These are phyloP conservation scores for Alternaria triticimaculans DNA, from an alignment of 2,329 filamentous ascomycete species.

Conservation along the genomic window DNA sequence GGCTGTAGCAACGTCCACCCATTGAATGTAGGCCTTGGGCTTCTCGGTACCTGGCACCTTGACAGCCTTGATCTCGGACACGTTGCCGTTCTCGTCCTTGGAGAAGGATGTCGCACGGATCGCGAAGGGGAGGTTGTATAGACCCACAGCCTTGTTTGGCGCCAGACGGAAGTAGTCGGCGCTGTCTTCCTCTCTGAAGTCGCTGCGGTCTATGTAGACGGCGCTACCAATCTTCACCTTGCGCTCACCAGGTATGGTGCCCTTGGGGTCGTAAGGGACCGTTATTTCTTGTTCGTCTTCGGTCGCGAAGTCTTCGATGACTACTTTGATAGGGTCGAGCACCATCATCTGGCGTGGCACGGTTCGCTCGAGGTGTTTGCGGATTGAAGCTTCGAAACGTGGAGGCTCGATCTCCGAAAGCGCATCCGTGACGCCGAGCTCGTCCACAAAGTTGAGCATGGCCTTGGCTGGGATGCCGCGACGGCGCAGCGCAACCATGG, in stretches of 20 bases:
- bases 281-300: conserved; percentile 72
- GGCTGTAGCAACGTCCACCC: conserved; percentile 75
- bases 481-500: conserved; percentile 80
- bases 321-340: conserved; percentile 81
- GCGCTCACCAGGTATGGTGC: conserved; percentile 64
- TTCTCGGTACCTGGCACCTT: conserved; percentile 73
- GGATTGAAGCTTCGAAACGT: conserved; percentile 84
- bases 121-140: conserved; percentile 73
- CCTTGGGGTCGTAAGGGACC: conserved; percentile 81
- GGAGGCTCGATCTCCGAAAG: conserved; percentile 78
- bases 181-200: conserved; percentile 76
- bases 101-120: conserved; percentile 72
- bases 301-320: conserved; percentile 77
- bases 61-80: conserved; percentile 70
- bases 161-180: conserved; percentile 80
- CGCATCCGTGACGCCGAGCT: conserved; percentile 87
- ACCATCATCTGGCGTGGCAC: conserved; percentile 91
- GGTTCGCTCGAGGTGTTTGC: conserved; percentile 84
- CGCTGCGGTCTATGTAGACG: conserved; percentile 82
- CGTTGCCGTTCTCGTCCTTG: conserved; percentile 69
- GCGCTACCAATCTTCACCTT: conserved; percentile 72
- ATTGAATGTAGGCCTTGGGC: conserved; percentile 78
- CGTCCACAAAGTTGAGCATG: conserved; percentile 87
- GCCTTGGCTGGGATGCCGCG: conserved; percentile 88
- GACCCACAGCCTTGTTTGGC: conserved; percentile 75